Conservation (phyloP, 768 basidiomycete genomes). For the Omphalotus guepiniiformis region DNA sequence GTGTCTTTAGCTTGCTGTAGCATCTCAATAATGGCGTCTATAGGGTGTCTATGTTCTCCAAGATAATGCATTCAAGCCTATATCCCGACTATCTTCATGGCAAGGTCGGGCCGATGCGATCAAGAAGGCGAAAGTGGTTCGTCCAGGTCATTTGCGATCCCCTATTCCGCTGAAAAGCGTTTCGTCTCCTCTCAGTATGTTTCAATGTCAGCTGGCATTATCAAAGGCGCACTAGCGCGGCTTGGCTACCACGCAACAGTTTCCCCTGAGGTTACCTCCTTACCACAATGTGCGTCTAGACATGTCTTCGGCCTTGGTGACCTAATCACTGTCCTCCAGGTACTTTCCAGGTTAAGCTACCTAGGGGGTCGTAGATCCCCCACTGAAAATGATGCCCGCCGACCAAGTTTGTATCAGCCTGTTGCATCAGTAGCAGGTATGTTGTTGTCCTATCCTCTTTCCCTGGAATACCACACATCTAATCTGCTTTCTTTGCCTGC, state of each 20-base stretch:
- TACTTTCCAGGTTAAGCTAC: conserved; percentile 80
- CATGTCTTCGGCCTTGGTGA: not conserved
- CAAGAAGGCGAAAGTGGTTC: conserved; percentile 65
- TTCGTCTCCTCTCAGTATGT: conserved; percentile 53
- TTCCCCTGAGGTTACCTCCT: conserved; percentile 67
- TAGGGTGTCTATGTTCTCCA: conserved; percentile 93
- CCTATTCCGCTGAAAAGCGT: not conserved
- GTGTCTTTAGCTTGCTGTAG: conserved; percentile 1
- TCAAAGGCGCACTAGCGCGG: conserved; percentile 76
- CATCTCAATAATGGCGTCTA: not conserved
- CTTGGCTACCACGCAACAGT: conserved; percentile 77
- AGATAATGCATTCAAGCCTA: conserved; percentile 86
- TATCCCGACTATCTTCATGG: conserved; percentile 77
- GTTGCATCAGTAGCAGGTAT: no score
- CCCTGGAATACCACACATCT: no score
- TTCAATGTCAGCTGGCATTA: conserved; percentile 77
- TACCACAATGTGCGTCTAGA: conserved; percentile 73
- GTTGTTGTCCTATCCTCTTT: no score
- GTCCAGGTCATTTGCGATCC: conserved; percentile 15
- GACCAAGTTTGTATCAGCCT: no score
- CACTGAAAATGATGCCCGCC: no score
- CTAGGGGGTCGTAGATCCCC: conserved; percentile 45
- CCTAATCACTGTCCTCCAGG: conserved; percentile 35
- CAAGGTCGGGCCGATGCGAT: conserved; percentile 72
- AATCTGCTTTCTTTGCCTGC: no score